Evolutionary conservation across 2,329 filamentous ascomycete genomes (phyloP).

Genomic region (Zalaria obscura): DNA sequence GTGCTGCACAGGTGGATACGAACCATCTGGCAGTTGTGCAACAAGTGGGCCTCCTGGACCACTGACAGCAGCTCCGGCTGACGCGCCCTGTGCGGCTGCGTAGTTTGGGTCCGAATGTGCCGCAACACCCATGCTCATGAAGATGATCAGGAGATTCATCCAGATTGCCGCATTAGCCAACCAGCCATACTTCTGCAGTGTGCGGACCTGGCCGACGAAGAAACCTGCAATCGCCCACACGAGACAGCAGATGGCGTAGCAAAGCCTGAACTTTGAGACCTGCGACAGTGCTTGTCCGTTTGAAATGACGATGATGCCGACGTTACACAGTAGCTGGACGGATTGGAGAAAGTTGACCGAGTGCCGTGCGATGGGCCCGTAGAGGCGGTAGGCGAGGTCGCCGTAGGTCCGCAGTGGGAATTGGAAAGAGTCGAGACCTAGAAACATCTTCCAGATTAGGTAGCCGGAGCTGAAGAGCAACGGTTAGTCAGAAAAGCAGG

Average conservation of each 20-base stretch:
- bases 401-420: slow-evolving; percentile 32
- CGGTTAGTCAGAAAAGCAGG: too few species aligned
- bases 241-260: not conserved
- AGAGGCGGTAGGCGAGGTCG: slow-evolving; percentile 35
- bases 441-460: slow-evolving; percentile 31
- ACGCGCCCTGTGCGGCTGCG: slow-evolving; percentile 2
- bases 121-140: slow-evolving; percentile 5
- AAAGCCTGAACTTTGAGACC: slow-evolving; percentile 14
- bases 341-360: slow-evolving; percentile 35
- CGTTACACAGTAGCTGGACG: slow-evolving; percentile 25
- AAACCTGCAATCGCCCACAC: slow-evolving; percentile 5
- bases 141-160: slow-evolving; percentile 5
- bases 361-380: slow-evolving; percentile 30
- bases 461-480: slow-evolving; percentile 9
- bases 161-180: slow-evolving; percentile 3
- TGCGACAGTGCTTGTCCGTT: slow-evolving; percentile 2
- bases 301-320: slow-evolving; percentile 14
- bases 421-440: slow-evolving; percentile 27
- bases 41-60: not conserved
- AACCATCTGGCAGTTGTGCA: slow-evolving; percentile 10
- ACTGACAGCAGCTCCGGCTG: not conserved
- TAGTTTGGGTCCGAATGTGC: slow-evolving; percentile 2
- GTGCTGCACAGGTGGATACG: slow-evolving; percentile 3
- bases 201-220: slow-evolving; percentile 2
- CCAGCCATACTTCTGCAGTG: slow-evolving; percentile 3